A percentile compares a stretch with the other conserved stretches of the same genome.
Evolutionary conservation across 176 grass and related monocot genomes (phyloP).

Genomic region (Cymbopogon citratus): DNA sequence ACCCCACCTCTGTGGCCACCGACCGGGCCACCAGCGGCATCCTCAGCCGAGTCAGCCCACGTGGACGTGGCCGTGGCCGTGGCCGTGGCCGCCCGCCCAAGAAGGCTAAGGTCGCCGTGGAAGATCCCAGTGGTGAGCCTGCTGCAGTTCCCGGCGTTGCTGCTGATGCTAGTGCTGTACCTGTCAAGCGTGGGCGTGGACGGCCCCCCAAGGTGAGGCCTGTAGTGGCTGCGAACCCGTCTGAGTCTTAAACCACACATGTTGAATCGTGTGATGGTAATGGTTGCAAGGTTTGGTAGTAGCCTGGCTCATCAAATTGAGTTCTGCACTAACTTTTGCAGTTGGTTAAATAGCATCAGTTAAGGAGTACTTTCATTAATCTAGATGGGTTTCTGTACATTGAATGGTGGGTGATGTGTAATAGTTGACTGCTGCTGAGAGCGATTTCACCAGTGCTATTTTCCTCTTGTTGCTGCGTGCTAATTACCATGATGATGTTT

Average conservation of each 20-base stretch:
- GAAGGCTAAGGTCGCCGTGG: conserved; percentile 31
- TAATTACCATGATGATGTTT: not conserved
- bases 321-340: not conserved
- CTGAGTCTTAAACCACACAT: not conserved
- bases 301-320: not conserved
- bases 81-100: conserved; percentile 33
- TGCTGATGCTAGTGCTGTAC: not conserved
- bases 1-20: not conserved
- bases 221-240: not conserved
- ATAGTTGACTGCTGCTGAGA: conserved; percentile 35
- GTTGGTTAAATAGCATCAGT: conserved; percentile 20
- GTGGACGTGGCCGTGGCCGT: too few relatives aligned
- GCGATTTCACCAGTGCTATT: conserved; percentile 12
- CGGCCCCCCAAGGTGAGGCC: conserved; percentile 62
- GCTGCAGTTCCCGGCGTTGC: not conserved
- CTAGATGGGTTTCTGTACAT: conserved; percentile 14
- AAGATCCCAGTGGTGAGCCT: not conserved
- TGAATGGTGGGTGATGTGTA: not conserved
- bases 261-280: not conserved
- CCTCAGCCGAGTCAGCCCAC: too few relatives aligned
- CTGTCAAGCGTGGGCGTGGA: conserved; percentile 66
- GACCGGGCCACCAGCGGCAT: conserved; percentile 18
- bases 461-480: not conserved
- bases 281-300: conserved; percentile 6
- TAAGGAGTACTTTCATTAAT: conserved; percentile 34